Base-by-base conservation (phyloP, 495 filamentous ascomycete genomes). In the Usnea hakonensis region DNA sequence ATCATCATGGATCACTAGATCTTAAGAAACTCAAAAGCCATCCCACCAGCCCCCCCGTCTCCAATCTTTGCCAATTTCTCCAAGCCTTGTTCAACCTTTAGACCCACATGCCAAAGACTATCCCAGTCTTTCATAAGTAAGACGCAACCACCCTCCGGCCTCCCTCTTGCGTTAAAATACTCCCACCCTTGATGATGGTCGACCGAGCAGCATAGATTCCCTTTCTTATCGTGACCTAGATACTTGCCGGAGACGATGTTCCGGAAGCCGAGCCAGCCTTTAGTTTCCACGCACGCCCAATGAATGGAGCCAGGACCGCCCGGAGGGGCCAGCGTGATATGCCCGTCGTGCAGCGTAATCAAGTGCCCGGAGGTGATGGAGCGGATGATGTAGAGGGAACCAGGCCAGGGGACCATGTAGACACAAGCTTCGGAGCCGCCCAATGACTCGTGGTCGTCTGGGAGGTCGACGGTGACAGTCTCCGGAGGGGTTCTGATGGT, bases 211-310 rank as follows among this genome's bases (percentile, higher is more conserved):
- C 58, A 43, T 21, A 73, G 46, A 17, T 32, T 64, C 11, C 69
- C 57, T 1, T 60, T 30, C 0, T 23, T 57, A 28, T 74, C 63
- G 50, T 71, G 73, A 11, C 73, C 73, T 4, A 76, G 65, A 32
- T 70, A 65, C 30, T 64, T 60, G 17, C 64, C 62, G 17, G 61
- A 69, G 37, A 52, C 61, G 4, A 57, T 57, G 44, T 73, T 73
- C 8, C 62, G 68, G 63, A 76, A 76, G 28, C 74, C 74, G 17
- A 76, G 64, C 70, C 72, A 75, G 30, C 74, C 74, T 52, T 74
- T 66, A 19, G 63, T 69, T 57, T 74, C 73, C 41, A 72, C 62
- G 61, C 74, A 76, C 23, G 19, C 36, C 74, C 74, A 76, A 62
- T 76, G 67, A 23, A 69, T 70, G 9, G 71, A 71, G 30, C 72